These are phyloP conservation scores for Hapsidospora chrysogenum DNA, from an alignment of 495 filamentous ascomycete genomes.

Conservation along the genomic window DNA sequence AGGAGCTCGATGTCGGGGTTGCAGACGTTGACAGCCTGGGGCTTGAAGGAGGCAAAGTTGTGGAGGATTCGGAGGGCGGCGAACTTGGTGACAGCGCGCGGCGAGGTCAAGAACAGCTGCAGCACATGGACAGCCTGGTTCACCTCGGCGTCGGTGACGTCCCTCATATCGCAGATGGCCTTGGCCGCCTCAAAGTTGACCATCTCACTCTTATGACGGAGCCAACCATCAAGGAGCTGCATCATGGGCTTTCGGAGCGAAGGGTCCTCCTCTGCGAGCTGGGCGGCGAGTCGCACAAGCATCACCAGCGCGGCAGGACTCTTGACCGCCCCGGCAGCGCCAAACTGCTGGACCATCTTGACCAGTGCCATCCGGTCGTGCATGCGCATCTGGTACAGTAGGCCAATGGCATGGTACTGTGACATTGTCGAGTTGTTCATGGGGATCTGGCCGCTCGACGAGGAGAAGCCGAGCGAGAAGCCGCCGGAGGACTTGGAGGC, in stretches of 20 bases:
- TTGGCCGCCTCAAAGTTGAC: constrained; percentile 99
- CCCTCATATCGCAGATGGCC: constrained; percentile 84
- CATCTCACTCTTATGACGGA: constrained; percentile 98
- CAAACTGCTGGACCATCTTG: constrained; percentile 99
- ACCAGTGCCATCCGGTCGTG: constrained; percentile 96
- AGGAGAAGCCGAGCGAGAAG: constrained; percentile 77
- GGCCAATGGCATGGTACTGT: constrained; percentile 96
- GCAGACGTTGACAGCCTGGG: constrained; percentile 78
- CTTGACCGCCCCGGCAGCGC: constrained; percentile 78
- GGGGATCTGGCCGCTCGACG: constrained; percentile 50
- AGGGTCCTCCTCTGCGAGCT: constrained; percentile 84
- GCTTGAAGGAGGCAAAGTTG: constrained; percentile 88
- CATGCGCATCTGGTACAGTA: constrained; percentile 94
- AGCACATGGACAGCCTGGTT: constrained; percentile 86
- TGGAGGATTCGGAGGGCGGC: constrained; percentile 94
- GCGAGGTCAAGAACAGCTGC: constrained; percentile 93
- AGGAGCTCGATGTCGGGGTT: constrained; percentile 93
- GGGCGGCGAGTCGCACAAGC: constrained; percentile 83
- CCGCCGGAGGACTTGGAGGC: constrained; percentile 77
- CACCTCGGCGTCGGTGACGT: constrained; percentile 84
- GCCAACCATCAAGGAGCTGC: constrained; percentile 86
- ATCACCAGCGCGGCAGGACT: constrained; percentile 84
- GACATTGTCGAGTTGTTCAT: constrained; percentile 82
- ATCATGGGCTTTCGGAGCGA: constrained; percentile 87
- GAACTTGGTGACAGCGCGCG: constrained; percentile 92